Base-by-base conservation (phyloP, 2,329 filamentous ascomycete species). In the Fusarium pseudoanthophilum region DNA sequence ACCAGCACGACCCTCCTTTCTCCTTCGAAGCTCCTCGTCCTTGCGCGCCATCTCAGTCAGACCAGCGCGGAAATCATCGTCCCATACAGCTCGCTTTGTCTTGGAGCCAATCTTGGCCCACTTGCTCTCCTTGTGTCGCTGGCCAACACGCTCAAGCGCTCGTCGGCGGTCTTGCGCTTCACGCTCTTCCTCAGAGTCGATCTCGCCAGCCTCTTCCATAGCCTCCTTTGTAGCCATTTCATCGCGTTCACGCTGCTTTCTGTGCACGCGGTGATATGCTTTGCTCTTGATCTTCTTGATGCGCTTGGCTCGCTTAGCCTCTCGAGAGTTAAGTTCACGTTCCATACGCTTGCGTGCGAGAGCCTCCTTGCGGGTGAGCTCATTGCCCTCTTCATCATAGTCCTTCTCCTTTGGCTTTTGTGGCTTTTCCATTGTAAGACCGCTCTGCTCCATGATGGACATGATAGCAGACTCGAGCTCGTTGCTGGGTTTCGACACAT, bases 221-320 rank as follows among this genome's bases (percentile, higher is more conserved):
- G 78, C 87, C 78, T 88, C 87, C 24, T 83, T 83, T 21, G 84
- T 81, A 21, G 87, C 88, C 79, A 86, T 84, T 80, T 91, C 82
- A 69, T 90, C 81, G 62, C 88, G 85, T 74, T 87, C 82, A 75
- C 85, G 78, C 81, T 91, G 93, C 80, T 92, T 97, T 42, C 95
- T 91, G 82, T 98, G 95, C 20, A 98, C 92, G 49, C 95, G 92
- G 62, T 95, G 93, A 80, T 97, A 99, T 1, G 95, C 90, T 82
- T 98, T 99, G 80, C 93, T 97, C 87, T 99, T 99, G 85, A 99
- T 99, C 86, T 98, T 98, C 85, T 98, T 97, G 83, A 99, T 94
- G 30, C 96, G 92, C 83, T 95, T 97, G 13, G 95, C 90, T 64
- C 95, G 92, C 48, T 95, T 92, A 78, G 97, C 92, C 83, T 98